Conservation (phyloP, 2,329 filamentous ascomycete genomes). For the Colletotrichum sp. region DNA sequence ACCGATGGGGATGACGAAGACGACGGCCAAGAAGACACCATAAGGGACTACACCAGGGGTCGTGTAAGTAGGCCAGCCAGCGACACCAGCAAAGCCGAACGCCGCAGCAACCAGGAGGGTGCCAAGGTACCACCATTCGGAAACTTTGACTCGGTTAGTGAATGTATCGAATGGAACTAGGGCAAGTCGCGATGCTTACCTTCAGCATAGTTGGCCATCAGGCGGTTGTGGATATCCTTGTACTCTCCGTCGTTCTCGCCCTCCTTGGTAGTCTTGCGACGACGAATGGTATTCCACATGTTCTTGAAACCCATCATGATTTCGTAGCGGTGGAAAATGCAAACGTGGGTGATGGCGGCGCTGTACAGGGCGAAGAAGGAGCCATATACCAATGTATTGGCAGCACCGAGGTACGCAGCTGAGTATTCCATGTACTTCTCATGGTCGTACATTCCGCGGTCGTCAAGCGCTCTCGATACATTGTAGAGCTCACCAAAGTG, state of each 20-base stretch:
- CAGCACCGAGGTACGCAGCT: slow-evolving; percentile 26
- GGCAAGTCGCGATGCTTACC: not conserved
- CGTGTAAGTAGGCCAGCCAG: slow-evolving; percentile 47
- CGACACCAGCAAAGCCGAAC: slow-evolving; percentile 40
- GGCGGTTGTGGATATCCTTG: slow-evolving; percentile 35
- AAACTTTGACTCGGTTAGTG: slow-evolving; percentile 26
- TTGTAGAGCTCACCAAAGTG: slow-evolving; percentile 44
- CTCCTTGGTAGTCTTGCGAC: slow-evolving; percentile 32
- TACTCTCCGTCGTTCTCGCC: slow-evolving; percentile 41
- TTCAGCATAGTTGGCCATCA: slow-evolving; percentile 36
- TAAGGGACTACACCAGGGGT: slow-evolving; percentile 45
- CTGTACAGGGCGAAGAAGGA: slow-evolving; percentile 33
- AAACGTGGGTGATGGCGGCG: slow-evolving; percentile 32
- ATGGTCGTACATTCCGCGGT: slow-evolving; percentile 38
- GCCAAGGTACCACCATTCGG: slow-evolving; percentile 48
- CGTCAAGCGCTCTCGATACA: slow-evolving; percentile 37
- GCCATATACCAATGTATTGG: slow-evolving; percentile 34
- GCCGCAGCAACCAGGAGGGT: slow-evolving; percentile 37
- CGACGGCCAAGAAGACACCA: slow-evolving; percentile 42
- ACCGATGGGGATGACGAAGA: slow-evolving; percentile 51
- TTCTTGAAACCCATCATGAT: slow-evolving; percentile 30
- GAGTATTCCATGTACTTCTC: slow-evolving; percentile 38
- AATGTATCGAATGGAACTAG: too few relatives aligned
- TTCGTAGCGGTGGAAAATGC: slow-evolving; percentile 35
- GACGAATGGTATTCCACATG: slow-evolving; percentile 26